phyloP scores from a whole-genome alignment of 192 early-diverging fungal genomes.

The Podila clonocystis region DNA sequence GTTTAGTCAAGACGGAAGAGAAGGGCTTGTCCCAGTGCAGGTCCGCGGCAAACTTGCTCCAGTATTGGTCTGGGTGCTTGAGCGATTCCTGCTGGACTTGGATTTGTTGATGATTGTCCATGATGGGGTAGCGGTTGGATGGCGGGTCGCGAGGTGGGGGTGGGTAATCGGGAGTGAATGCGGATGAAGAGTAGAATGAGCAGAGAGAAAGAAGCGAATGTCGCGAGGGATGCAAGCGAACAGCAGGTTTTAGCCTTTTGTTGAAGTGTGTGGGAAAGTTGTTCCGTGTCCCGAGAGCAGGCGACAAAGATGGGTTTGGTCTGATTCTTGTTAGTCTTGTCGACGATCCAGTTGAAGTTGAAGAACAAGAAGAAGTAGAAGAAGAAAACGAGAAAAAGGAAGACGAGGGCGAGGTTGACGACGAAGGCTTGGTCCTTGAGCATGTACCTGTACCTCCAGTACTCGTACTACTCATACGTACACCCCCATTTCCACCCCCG shows the following conservation, averaged over 20 bases:
- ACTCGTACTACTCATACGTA: too few species aligned
- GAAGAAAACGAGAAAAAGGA: background rate
- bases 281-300: background rate
- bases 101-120: constrained; percentile 25
- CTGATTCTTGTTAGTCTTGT: too few species aligned
- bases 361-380: background rate
- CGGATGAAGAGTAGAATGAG: background rate
- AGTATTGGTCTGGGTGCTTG: constrained; percentile 59
- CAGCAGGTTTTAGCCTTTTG: background rate
- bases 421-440: background rate
- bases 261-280: constrained; percentile 2
- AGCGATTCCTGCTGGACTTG: constrained; percentile 42
- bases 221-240: background rate
- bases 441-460: too few species aligned
- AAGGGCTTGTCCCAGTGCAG: constrained; percentile 62
- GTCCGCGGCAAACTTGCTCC: constrained; percentile 52
- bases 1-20: constrained; percentile 40
- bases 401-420: background rate
- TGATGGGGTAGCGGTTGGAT: constrained; percentile 7
- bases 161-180: background rate
- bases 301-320: background rate
- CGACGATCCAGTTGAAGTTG: too few species aligned
- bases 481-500: too few species aligned
- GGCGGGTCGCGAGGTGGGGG: background rate
- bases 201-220: background rate